Conservation (phyloP, 306 rosid genomes). For the Sesbania bispinosa region DNA sequence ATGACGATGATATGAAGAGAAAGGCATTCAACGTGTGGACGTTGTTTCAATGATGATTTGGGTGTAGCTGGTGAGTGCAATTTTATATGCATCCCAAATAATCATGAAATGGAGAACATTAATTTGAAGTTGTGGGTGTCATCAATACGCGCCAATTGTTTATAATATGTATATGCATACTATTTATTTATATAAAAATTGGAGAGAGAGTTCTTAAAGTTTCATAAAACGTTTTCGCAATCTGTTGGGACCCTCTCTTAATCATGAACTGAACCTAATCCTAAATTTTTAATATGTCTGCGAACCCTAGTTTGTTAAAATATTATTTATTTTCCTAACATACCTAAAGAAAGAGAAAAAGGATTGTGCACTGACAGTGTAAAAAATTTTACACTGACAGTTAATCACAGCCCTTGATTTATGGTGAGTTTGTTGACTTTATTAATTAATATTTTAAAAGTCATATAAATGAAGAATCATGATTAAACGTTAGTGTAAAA, state of each 20-base stretch:
- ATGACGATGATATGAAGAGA: not conserved
- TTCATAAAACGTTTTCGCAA: constrained; percentile 27
- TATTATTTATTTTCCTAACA: constrained; percentile 12
- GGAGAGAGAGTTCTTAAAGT: not conserved
- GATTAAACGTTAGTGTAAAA: too few relatives aligned
- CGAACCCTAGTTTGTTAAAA: constrained; percentile 17
- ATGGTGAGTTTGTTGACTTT: too few relatives aligned
- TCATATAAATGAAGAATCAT: too few relatives aligned
- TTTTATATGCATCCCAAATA: constrained; percentile 19
- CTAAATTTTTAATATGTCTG: not conserved
- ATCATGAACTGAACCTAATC: constrained; percentile 48
- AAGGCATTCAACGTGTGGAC: not conserved
- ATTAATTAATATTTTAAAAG: too few relatives aligned
- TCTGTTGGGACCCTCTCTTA: constrained; percentile 46
- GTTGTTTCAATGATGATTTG: constrained; percentile 47
- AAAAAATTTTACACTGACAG: too few relatives aligned
- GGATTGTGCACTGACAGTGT: too few relatives aligned
- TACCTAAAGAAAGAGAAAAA: not conserved
- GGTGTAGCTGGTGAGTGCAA: constrained; percentile 28
- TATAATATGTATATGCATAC: not conserved
- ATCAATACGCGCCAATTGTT: constrained; percentile 27
- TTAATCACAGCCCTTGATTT: too few relatives aligned
- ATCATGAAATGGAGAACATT: constrained; percentile 23
- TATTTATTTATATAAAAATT: not conserved
- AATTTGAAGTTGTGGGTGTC: constrained; percentile 33